Base-by-base conservation (phyloP, 108 stramenopile genomes). In the Chaetoceros tenuissimus region DNA sequence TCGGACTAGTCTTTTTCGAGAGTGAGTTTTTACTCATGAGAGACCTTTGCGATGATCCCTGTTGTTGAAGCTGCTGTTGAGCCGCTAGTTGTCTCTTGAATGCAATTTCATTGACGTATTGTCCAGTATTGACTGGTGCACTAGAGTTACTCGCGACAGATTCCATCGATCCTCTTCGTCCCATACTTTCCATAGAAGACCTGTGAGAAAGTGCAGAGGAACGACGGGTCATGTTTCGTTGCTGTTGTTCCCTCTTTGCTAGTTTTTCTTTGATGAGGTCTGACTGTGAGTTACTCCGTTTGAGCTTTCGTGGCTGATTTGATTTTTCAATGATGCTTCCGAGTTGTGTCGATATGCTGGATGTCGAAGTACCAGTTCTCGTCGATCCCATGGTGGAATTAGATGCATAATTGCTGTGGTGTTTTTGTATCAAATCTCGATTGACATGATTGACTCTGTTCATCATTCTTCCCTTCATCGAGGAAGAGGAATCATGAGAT, bases 71-170 rank as follows among this genome's bases (percentile, higher is more conserved):
- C 43, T 49, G 17, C 58, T 46, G 20, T 43, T 27, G 24, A 26
- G 48, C 23, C 46, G 51, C 5, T 46, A 34, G 27, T 5, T 47
- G 57, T n/a, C 49, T 31, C 2, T 49, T 56, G 22, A 64, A 57
- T 0, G 46, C 63, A 58, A 27, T 48, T 24, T 64, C 63, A 30
- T 58, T 57, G 7, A 57, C 26, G 16, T 49, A 48, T 58, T 64
- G 53, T 17, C 57, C 63, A 20, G 57, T 64, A 18, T 27, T 64
- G 1, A 55, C 55, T n/a, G 55, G 31, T 20, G 5, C 31, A 31
- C n/a, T n/a, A n/a, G n/a, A n/a, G n/a, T n/a, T n/a, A n/a, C n/a
- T n/a, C n/a, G n/a, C n/a, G n/a, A n/a, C n/a, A n/a, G n/a, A n/a
- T n/a, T n/a, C n/a, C n/a, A n/a, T n/a, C n/a, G n/a, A n/a, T n/a